A percentile compares a stretch with the other conserved stretches of the same genome.
Conservation (phyloP, 345 rosid species). For the Populus alba region DNA sequence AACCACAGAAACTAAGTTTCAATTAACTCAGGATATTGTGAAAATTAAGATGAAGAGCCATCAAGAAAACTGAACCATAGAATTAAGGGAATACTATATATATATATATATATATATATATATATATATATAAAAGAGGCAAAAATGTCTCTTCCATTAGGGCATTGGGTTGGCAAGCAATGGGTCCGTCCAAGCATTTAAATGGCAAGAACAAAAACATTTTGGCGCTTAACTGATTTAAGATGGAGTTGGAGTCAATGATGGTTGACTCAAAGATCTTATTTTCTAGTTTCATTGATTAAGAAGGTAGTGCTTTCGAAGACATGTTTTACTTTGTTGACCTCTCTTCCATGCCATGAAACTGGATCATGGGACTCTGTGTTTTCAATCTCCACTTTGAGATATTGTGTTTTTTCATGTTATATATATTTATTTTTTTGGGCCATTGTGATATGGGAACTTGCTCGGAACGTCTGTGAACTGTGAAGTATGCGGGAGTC, state of each 20-base stretch:
- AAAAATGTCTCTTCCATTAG: neutral
- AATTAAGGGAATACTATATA: too few relatives aligned
- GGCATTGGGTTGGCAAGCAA: neutral
- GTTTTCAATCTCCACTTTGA: neutral
- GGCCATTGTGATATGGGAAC: neutral
- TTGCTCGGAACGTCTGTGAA: neutral
- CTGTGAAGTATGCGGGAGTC: neutral
- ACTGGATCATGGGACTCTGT: neutral
- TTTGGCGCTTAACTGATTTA: neutral
- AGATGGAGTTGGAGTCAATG: neutral
- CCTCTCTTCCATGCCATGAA: neutral
- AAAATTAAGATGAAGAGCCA: too few relatives aligned
- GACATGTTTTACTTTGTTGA: neutral
- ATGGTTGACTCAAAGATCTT: neutral
- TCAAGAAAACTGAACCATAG: too few relatives aligned
- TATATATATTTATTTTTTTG: neutral
- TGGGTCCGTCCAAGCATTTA: neutral
- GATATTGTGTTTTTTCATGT: neutral
- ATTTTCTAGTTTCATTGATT: neutral
- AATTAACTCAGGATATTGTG: too few relatives aligned
- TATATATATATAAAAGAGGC: neutral
- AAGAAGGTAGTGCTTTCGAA: neutral
- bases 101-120: too few relatives aligned
- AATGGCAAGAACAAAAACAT: neutral
- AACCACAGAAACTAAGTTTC: too few relatives aligned